A percentile compares a stretch with the other conserved stretches of the same genome.
Evolutionary conservation across 169 alveolate genomes (phyloP).

Genomic region (Fabrea salina): DNA sequence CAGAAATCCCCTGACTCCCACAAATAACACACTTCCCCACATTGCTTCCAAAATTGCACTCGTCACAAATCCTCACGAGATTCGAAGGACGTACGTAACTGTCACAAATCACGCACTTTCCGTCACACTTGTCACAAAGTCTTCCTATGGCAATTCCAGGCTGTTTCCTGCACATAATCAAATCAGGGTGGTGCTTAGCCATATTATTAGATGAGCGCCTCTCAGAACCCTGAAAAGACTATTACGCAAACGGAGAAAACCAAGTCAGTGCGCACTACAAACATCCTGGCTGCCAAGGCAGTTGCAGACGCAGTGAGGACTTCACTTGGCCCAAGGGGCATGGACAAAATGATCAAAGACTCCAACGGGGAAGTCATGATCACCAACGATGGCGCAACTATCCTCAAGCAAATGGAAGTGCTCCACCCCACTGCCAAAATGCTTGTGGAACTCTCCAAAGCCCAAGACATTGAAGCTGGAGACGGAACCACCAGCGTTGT

Average conservation of each 20-base stretch:
- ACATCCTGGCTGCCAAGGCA: conserved; percentile 72
- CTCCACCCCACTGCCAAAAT: conserved; percentile 98
- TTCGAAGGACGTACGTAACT: conserved; percentile 97
- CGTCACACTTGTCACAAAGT: conserved; percentile 98
- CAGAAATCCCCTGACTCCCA: conserved; percentile 98
- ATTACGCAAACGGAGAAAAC: conserved; percentile 13
- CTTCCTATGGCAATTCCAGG: conserved; percentile 99
- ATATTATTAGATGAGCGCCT: no score
- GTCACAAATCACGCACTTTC: conserved; percentile 99
- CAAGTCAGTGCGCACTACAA: conserved; percentile 2
- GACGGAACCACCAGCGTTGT: conserved; percentile 99
- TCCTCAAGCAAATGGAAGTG: conserved; percentile 94
- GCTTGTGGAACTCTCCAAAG: conserved; percentile 97
- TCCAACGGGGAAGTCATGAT: conserved; percentile 97
- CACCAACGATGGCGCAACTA: conserved; percentile 99
- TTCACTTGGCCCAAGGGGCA: conserved; percentile 99
- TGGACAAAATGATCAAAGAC: conserved; percentile 99
- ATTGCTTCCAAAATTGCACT: conserved; percentile 96
- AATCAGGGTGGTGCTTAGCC: conserved; percentile 85
- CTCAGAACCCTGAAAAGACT: no score
- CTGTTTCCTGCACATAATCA: conserved; percentile 98
- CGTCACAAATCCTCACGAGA: conserved; percentile 97
- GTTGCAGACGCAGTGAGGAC: conserved; percentile 98
- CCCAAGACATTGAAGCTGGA: conserved; percentile 99
- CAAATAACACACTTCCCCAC: conserved; percentile 99